Evolutionary conservation across 2,329 filamentous ascomycete genomes (phyloP).

Genomic region (Lecanicillium sp.): DNA sequence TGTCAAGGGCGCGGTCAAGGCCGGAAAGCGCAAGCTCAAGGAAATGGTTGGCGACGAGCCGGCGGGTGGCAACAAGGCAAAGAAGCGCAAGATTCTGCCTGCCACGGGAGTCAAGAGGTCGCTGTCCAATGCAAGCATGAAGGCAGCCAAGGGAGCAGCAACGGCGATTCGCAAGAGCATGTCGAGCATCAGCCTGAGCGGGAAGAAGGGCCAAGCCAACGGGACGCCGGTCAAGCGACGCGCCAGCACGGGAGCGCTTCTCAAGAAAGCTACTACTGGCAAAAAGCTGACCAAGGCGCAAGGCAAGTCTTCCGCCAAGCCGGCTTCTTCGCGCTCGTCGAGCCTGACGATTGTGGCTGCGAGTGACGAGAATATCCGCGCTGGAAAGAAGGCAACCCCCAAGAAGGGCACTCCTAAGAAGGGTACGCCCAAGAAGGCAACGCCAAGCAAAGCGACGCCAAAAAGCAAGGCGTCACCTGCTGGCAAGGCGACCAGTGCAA

Average conservation of each 20-base stretch:
- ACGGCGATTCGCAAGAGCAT: slow-evolving; percentile 28
- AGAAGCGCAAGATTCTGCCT: slow-evolving; percentile 33
- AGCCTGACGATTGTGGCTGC: slow-evolving; percentile 13
- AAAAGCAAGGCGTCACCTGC: slow-evolving; percentile 8
- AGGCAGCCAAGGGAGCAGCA: slow-evolving; percentile 28
- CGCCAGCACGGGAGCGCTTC: slow-evolving; percentile 15
- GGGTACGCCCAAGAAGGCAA: slow-evolving; percentile 8
- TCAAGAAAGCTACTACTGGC: slow-evolving; percentile 22
- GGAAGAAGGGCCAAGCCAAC: slow-evolving; percentile 20
- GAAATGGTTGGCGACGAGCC: slow-evolving; percentile 38
- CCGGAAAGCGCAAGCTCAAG: slow-evolving; percentile 48
- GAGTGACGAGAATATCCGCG: slow-evolving; percentile 8
- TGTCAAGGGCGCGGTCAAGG: slow-evolving; percentile 33
- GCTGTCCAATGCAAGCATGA: slow-evolving; percentile 24
- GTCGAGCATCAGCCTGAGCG: slow-evolving; percentile 20
- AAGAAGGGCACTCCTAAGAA: slow-evolving; percentile 4
- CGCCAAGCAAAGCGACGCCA: slow-evolving; percentile 10
- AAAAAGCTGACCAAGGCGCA: slow-evolving; percentile 10
- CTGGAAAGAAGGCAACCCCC: slow-evolving; percentile 6
- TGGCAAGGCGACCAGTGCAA: slow-evolving; percentile 2
- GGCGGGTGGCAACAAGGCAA: slow-evolving; percentile 34
- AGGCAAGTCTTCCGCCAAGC: slow-evolving; percentile 2
- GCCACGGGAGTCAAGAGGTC: slow-evolving; percentile 25
- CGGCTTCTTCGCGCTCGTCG: slow-evolving; percentile 12
- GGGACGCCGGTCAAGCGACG: slow-evolving; percentile 16